These are phyloP conservation scores for Acacia concinna DNA, from an alignment of 331 rosid species.

Conservation along the genomic window DNA sequence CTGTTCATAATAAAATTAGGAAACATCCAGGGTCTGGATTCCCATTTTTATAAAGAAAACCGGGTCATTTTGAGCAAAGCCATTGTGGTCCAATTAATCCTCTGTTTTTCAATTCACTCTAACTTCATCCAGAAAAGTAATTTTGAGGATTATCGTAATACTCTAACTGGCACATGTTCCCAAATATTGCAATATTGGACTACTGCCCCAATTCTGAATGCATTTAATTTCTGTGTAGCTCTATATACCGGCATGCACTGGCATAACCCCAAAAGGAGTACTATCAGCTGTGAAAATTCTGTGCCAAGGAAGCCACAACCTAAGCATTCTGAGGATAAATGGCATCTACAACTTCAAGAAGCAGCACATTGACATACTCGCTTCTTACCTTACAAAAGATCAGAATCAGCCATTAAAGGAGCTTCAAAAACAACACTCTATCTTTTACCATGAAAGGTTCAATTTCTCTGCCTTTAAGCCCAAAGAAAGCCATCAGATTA, in stretches of 20 bases:
- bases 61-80: neutral
- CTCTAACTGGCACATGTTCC: neutral
- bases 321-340: slow-evolving; percentile 44
- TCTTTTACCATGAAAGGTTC: slow-evolving; percentile 13
- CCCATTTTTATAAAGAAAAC: neutral
- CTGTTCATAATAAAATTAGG: neutral
- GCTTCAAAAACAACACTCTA: slow-evolving; percentile 11
- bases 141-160: neutral
- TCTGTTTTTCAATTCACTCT: neutral
- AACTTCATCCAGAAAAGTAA: neutral
- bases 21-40: neutral
- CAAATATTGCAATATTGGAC: neutral
- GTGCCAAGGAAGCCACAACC: slow-evolving; percentile 34
- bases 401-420: neutral
- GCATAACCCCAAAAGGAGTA: slow-evolving; percentile 39
- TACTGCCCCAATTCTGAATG: neutral
- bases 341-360: slow-evolving; percentile 52
- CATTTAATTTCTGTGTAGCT: slow-evolving; percentile 4
- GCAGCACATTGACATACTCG: slow-evolving; percentile 40
- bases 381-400: slow-evolving; percentile 25
- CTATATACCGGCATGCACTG: neutral
- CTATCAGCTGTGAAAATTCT: slow-evolving; percentile 48
- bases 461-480: slow-evolving; percentile 5
- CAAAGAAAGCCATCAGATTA: slow-evolving; percentile 2
- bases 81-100: neutral